Evolutionary conservation across 1,284 basidiomycete genomes (phyloP), one percentile per base, ranked within the genome.

Genomic region (Omphalotus olearius): DNA sequence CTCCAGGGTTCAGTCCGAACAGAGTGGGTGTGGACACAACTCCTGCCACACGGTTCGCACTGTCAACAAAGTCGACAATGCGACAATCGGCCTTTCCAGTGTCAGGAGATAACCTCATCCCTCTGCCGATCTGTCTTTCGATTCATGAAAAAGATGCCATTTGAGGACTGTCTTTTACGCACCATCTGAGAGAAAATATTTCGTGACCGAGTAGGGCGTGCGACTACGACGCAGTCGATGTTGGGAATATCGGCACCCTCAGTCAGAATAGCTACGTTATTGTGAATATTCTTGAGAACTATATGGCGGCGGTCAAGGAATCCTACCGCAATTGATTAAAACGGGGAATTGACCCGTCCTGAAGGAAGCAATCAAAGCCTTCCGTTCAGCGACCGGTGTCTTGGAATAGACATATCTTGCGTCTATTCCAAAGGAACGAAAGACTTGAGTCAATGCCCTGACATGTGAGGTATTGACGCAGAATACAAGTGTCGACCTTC

Each of bases 101-200:
- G 4, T 67, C 67, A 1, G 91, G 89, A 0, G 90, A 93, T 23
- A 91, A 75, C 51, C 96, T 78, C 77, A 98, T 87, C 6, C 96
- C 95, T 48, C 96, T 80, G 0, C 95, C 96, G 58, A 98, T 92
- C 91, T 93, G 30, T 33, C 30, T 9, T 9, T 13, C 30, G 30
- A 7, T 33, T 52, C 9, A 35, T 54, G 42, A 16, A 47, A 28
- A 39, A 37, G 30, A 47, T 5, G 39, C 17, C 36, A 13, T 20
- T 18, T 35, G 28, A 38, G 30, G 26, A 25, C 37, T 39, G n/a
- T 17, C 30, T 30, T 23, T 4, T 3, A 40, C 73, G 40, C 54
- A 90, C 91, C 94, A 98, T 99, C 63, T 98, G 96, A 3, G 89
- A 82, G 60, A 95, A 94, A 6, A 97, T 68, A 64, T 96, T 98